Percentiles rank a stretch among this genome's conserved stretches.
phyloP scores from a whole-genome alignment of 176 grass and related monocot species.

The Tillandsia fasciculata region DNA sequence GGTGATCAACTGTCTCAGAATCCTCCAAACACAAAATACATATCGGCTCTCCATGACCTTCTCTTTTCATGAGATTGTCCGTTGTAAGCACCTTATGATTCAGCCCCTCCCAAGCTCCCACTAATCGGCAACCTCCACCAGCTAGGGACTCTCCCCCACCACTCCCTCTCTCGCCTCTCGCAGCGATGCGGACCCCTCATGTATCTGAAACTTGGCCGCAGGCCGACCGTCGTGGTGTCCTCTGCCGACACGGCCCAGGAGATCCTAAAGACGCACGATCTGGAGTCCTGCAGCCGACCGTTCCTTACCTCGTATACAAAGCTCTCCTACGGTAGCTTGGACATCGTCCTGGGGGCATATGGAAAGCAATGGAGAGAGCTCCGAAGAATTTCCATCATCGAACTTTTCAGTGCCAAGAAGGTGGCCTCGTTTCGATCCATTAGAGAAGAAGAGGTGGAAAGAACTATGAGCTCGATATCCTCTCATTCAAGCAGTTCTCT shows the following conservation, averaged over 20 bases:
- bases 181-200: background rate
- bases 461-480: background rate
- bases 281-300: background rate
- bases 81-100: no score
- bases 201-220: background rate
- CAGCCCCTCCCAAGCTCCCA: background rate
- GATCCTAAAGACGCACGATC: background rate
- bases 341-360: background rate
- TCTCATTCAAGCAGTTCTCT: background rate
- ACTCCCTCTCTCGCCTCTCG: background rate
- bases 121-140: background rate
- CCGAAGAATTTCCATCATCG: slow-evolving; percentile 6
- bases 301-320: slow-evolving; percentile 1
- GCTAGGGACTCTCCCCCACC: background rate
- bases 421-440: slow-evolving; percentile 2
- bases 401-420: slow-evolving; percentile 8
- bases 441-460: slow-evolving; percentile 11
- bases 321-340: slow-evolving; percentile 3
- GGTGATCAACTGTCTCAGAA: no score
- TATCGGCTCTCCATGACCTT: no score
- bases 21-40: no score
- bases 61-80: no score
- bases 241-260: background rate
- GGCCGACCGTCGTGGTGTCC: background rate
- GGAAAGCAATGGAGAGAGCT: slow-evolving; percentile 16